Base-by-base conservation (phyloP, 2,329 filamentous ascomycete species). In the Hypomyces rosellus region DNA sequence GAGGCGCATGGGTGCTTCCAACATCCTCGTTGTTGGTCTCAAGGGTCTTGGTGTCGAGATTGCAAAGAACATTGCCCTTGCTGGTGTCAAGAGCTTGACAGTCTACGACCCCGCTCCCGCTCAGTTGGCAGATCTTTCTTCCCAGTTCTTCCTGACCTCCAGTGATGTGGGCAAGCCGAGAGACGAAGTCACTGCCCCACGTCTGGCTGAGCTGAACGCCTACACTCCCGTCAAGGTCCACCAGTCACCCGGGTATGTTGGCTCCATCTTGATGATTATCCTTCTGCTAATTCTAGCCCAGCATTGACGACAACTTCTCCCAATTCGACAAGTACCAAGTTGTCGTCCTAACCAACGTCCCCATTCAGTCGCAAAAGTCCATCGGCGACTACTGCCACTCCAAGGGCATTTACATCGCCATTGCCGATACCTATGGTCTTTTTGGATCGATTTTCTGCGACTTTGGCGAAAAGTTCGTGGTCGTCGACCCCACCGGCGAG, bases 1-100 rank as follows among this genome's bases (percentile, higher is more conserved):
- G 93, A 97, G 95, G 79, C 90, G 93, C 64, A 99, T 99, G 93
- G 83, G 91, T 64, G 88, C 90, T 55, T 97, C 93, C 49, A 95
- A 97, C 65, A 82, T 99, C 53, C 86, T 99, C 48, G 79, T 99
- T 50, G 87, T 92, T 55, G 93, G 93, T 57, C 76, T 97, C 59
- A 92, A 93, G 69, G 93, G 93, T 46, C 81, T 99, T 38, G 93
- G 93, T 74, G 92, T 96, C 50, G 93, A 99, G 73, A 93, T 99
- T 62, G 92, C 93, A 64, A 99, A 99, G 80, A 99, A 99, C 65
- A 89, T 99, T 64, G 93, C 93, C 53, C 85, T 99, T 61, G 93
- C 93, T 61, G 93, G 93, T 68, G 93, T 99, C 72, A 99, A 99
- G 79, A 96, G 91, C 65, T 75, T 99, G 59, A 93, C 92, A 2